Base-by-base conservation (phyloP, 2,329 filamentous ascomycete genomes). In the Samsoniella hepiali region DNA sequence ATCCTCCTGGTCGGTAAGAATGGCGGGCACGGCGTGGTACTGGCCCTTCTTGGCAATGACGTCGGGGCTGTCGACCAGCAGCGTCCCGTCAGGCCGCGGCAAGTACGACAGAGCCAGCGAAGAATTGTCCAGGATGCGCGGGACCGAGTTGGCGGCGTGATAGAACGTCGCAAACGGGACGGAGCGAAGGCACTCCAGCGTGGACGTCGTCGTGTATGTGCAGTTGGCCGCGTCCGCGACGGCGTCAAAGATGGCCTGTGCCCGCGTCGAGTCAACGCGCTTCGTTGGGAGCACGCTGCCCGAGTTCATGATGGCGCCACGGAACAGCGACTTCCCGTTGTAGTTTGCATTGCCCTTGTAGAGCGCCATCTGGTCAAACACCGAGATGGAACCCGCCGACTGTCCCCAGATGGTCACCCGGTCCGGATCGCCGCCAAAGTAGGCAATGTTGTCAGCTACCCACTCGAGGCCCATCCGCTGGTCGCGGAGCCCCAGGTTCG, bases 1-100 rank as follows among this genome's bases (percentile, higher is more conserved):
- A 70, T 94, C 91, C 77, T 93, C 90, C 73, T 92, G 89, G 70
- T 91, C 84, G 49, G 91, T 90, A 45, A 90, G 82, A 67, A 83
- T 82, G 76, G 80, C 78, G 42, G 81, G 80, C 1, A 83, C 80
- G 1, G 77, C 75, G 27, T 80, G 73, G 64, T 81, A 82, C 5
- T 80, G 80, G 15, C 87, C 85, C 0, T 72, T 69, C 2, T 68
- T 62, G 1, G 82, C 76, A 5, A 91, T 77, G 0, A 81, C 62
- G 0, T 93, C 89, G 0, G 89, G 87, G 6, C 85, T 89, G 2
- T 82, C 78, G 0, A 84, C 81, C 9, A 93, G 79, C 5, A 82
- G 80, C 1, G 71, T 81, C 34, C 88, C 88, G 67, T 93, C 91
- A 0, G 90, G 91, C 0, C 90, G 87, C 8, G 90, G 91, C 0